phyloP scores from a whole-genome alignment of 2,329 filamentous ascomycete genomes.

The Sclerotinia nivalis region DNA sequence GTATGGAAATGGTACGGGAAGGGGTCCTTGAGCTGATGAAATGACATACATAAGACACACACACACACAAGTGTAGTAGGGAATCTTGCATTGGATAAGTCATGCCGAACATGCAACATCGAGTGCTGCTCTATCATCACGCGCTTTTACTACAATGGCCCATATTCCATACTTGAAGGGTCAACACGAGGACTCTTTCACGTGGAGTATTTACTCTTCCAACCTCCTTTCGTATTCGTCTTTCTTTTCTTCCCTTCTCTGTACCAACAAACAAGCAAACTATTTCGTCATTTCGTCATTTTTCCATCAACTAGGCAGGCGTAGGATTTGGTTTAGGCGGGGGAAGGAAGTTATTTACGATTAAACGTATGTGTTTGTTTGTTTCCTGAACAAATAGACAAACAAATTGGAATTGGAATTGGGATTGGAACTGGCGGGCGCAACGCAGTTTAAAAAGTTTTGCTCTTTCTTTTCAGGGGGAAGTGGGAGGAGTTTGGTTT shows the following conservation, averaged over 20 bases:
- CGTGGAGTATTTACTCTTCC: not conserved
- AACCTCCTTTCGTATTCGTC: not conserved
- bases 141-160: not conserved
- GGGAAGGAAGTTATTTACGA: not conserved
- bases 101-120: not conserved
- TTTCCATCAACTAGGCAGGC: no score
- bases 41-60: not conserved
- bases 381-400: not conserved
- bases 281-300: not conserved
- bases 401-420: not conserved
- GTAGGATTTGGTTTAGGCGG: not conserved
- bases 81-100: not conserved
- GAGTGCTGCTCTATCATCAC: no score
- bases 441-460: not conserved
- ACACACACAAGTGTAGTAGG: not conserved
- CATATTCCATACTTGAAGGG: no score
- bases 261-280: not conserved
- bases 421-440: not conserved
- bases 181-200: not conserved
- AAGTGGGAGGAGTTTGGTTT: not conserved
- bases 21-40: not conserved
- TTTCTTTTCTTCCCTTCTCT: not conserved
- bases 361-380: not conserved
- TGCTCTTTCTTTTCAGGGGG: not conserved
- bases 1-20: not conserved